Conservation (phyloP, 2,329 filamentous ascomycete genomes). For the Thielaviopsis cerberus region DNA sequence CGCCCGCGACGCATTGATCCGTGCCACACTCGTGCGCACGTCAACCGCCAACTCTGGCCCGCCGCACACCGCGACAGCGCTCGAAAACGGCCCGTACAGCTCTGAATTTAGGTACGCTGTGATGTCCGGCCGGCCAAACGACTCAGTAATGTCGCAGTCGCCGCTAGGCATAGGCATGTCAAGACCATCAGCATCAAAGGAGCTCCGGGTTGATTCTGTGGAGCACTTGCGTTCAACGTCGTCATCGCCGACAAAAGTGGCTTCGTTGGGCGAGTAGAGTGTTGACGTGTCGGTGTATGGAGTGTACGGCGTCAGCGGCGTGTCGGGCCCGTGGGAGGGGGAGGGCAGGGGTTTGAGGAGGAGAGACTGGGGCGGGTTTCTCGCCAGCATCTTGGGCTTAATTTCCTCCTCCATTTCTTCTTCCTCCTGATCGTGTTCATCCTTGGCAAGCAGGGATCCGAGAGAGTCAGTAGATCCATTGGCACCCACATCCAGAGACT, state of each 20-base stretch:
- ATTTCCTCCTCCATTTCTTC: constrained; percentile 1
- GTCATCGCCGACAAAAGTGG: not conserved
- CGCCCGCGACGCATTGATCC: constrained; percentile 10
- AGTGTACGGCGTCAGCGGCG: constrained; percentile 1
- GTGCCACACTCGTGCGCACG: constrained; percentile 36
- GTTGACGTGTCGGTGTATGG: constrained; percentile 10
- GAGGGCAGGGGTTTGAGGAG: constrained; percentile 6
- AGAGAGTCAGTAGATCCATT: constrained; percentile 6
- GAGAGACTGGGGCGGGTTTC: constrained; percentile 6
- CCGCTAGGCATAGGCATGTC: not conserved
- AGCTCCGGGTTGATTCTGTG: constrained; percentile 6
- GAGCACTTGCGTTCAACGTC: constrained; percentile 8
- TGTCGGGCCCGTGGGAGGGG: not conserved
- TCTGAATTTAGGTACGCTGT: constrained; percentile 25
- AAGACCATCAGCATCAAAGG: constrained; percentile 4
- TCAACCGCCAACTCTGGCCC: constrained; percentile 34
- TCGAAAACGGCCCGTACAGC: constrained; percentile 30
- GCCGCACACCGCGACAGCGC: constrained; percentile 38
- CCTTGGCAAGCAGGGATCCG: constrained; percentile 4
- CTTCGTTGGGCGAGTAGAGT: constrained; percentile 7
- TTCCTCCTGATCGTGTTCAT: constrained; percentile 1
- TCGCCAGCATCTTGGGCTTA: not conserved
- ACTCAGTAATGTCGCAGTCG: constrained; percentile 1
- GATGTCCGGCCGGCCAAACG: constrained; percentile 12
- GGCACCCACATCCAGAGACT: constrained; percentile 1